phyloP scores from a whole-genome alignment of 768 basidiomycete genomes.

The Tulasnella sp. region DNA sequence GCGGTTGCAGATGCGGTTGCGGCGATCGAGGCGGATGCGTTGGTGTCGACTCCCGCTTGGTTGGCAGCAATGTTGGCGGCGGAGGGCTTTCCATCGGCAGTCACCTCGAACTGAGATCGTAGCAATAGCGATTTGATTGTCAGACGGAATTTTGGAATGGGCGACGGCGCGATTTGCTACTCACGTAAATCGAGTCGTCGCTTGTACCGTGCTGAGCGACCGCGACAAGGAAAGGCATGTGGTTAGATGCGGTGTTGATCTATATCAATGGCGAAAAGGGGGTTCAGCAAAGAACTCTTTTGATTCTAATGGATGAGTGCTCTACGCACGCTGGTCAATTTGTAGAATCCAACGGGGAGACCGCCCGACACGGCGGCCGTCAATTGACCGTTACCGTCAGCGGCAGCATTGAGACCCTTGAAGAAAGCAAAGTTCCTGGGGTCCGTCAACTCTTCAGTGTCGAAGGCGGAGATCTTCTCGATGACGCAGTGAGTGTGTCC shows the following conservation, averaged over 20 bases:
- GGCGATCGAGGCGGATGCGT: background rate
- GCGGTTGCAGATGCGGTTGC: background rate
- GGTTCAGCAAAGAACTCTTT: background rate
- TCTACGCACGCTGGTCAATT: constrained; percentile 38
- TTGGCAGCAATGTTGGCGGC: background rate
- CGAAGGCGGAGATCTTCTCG: constrained; percentile 43
- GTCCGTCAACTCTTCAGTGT: constrained; percentile 48
- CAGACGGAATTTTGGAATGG: too few species aligned
- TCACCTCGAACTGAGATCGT: background rate
- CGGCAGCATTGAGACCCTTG: constrained; percentile 43
- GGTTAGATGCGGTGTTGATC: background rate
- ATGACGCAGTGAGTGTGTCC: constrained; percentile 60
- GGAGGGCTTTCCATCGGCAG: constrained; percentile 1
- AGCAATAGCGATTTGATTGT: background rate
- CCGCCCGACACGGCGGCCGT: constrained; percentile 51
- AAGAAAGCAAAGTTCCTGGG: constrained; percentile 56
- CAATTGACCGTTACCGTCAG: constrained; percentile 46
- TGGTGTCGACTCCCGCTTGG: background rate
- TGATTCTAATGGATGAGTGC: background rate
- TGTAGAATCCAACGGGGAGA: constrained; percentile 56
- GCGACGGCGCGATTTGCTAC: background rate
- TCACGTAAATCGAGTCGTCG: constrained; percentile 54
- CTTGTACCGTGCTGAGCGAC: constrained; percentile 58
- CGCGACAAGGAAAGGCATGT: constrained; percentile 45
- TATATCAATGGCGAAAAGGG: background rate